These are phyloP conservation scores for Periconia sp. DNA, from an alignment of 2,329 filamentous ascomycete genomes.

Conservation along the genomic window DNA sequence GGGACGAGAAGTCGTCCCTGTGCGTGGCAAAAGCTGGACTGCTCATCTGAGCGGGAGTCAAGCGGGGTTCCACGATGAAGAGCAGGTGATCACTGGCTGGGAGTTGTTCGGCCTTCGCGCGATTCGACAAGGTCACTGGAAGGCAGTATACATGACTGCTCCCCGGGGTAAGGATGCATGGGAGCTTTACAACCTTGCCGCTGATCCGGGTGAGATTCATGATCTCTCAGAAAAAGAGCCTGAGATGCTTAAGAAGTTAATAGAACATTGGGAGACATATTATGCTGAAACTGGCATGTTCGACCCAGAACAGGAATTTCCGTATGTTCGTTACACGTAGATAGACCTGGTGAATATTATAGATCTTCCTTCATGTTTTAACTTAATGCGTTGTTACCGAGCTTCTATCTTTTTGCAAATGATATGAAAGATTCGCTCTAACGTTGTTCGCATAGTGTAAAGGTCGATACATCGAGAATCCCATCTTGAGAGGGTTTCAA, in stretches of 20 bases:
- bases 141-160: conserved; percentile 14
- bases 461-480: conserved; percentile 2
- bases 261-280: conserved; percentile 16
- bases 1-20: conserved; percentile 26
- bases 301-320: conserved; percentile 10
- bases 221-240: conserved; percentile 12
- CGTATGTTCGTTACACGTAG: conserved; percentile 4
- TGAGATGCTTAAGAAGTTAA: conserved; percentile 8
- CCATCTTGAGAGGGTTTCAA: conserved; percentile 6
- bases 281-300: conserved; percentile 18
- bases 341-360: too few relatives aligned
- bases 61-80: conserved; percentile 6
- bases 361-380: too few relatives aligned
- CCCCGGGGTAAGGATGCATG: conserved; percentile 13
- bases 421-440: conserved; percentile 1
- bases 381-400: too few relatives aligned
- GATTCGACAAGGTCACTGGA: conserved; percentile 14
- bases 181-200: conserved; percentile 17
- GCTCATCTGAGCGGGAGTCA: conserved; percentile 1
- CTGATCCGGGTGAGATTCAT: conserved; percentile 13
- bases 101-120: conserved; percentile 16
- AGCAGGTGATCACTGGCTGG: conserved; percentile 12
- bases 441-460: neutral
- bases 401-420: too few relatives aligned
- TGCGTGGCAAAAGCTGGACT: conserved; percentile 11